phyloP scores from a whole-genome alignment of 2,329 filamentous ascomycete genomes.

The Trichophyton equinum region DNA sequence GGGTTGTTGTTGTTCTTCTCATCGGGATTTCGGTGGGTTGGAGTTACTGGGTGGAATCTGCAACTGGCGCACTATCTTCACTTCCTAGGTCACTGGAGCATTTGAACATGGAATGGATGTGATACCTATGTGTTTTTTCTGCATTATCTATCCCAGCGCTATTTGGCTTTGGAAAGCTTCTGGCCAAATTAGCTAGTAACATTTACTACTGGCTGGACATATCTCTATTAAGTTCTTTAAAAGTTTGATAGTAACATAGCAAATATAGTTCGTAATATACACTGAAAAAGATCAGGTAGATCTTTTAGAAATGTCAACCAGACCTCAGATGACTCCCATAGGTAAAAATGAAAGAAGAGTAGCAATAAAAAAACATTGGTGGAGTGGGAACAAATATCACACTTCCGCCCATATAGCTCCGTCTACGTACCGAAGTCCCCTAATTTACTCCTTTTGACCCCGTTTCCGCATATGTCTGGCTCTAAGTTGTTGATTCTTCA shows the following conservation, averaged over 20 bases:
- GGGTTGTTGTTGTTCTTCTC: background rate
- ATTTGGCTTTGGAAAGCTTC: background rate
- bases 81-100: background rate
- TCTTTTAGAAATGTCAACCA: slow-evolving; percentile 1
- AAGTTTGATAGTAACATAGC: background rate
- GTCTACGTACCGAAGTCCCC: background rate
- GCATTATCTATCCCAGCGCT: background rate
- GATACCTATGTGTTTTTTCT: background rate
- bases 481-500: slow-evolving; percentile 18
- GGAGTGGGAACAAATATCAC: background rate
- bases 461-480: slow-evolving; percentile 10
- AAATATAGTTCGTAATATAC: slow-evolving; percentile 2
- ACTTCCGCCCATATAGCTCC: background rate
- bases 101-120: background rate
- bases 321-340: background rate
- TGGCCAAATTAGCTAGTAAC: background rate
- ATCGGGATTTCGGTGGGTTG: background rate
- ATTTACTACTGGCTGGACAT: background rate
- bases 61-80: background rate
- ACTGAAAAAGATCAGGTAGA: background rate
- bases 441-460: background rate
- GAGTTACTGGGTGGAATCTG: background rate
- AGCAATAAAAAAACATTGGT: background rate
- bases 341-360: background rate
- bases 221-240: background rate